Base-by-base conservation (phyloP, 2,329 filamentous ascomycete species). In the Zymoseptoria passerinii region DNA sequence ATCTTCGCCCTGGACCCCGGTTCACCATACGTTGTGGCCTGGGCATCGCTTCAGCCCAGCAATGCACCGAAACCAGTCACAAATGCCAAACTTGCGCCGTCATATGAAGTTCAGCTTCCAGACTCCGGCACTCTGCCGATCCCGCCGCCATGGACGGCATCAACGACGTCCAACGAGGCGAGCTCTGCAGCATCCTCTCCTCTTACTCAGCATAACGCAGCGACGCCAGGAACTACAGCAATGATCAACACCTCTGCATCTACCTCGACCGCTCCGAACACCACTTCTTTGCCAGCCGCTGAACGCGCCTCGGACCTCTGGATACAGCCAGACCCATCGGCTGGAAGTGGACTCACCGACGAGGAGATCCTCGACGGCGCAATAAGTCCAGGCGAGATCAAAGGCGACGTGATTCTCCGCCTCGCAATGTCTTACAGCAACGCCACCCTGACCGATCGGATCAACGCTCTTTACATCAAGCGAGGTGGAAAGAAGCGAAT, bases 311-410 rank as follows among this genome's bases (percentile, higher is more conserved):
- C 35, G 13, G 35, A 40, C 13, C 10, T 40, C 10, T 5, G 10
- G 10, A 16, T 40, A 9, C 35, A 40, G 3, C 35, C 35, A 2
- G 35, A 40, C 16, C 2, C 35, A 16, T 40, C 35, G 35, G 35
- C 35, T 16, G 35, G 35, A 16, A 16, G 10, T 9, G 35, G 10
- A 13, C 48, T 29, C 44, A 52, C 23, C 16, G 48, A 51, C 7
- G 52, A 51, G 3, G 48, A 50, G 18, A 48, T 54, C 16, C 48
- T 54, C 19, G n/a, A 19, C 3, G 56, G 56, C 28, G 23, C n/a
- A 28, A 49, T 55, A 5, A 48, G 50, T 23, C 52, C 52, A 3
- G 56, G 48, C 16, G 48, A 58, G 19, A 44, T 58, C 23, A 29
- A 20, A 27, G 56, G 56, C 27, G 48, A 28, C 5, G 27, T 58